Base-by-base conservation (phyloP, 2,329 filamentous ascomycete species). In the Lithohypha guttulata region DNA sequence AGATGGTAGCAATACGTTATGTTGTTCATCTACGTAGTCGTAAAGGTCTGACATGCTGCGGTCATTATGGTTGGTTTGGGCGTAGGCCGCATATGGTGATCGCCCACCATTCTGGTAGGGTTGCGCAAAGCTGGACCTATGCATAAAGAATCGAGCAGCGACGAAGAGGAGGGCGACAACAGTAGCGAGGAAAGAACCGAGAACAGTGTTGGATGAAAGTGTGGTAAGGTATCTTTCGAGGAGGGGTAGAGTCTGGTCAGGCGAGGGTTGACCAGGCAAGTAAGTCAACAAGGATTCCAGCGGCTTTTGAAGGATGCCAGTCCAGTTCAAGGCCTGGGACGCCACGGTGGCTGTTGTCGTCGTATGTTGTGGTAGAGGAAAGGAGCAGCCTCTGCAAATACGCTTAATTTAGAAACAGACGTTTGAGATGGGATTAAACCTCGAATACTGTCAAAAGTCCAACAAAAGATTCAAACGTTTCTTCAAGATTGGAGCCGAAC, bases 151-250 rank as follows among this genome's bases (percentile, higher is more conserved):
- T 32, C 48, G 46, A 32, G 6, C 44, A 27, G 43, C 23, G 21
- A 53, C 34, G 26, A 48, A 53, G 21, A 51, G 33, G 34, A 53
- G 28, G 15, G 49, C 49, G 30, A 53, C 42, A 19, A 52, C 37
- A 34, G 48, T 35, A 17, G 43, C 49, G 30, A 45, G 43, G n/a
- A n/a, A n/a, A n/a, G n/a, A n/a, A n/a, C n/a, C n/a, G 26, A 51
- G 26, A 14, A 48, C 52, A n/a, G 48, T 52, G 42, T 47, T 49
- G 36, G 49, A 48, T n/a, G n/a, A n/a, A n/a, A n/a, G n/a, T n/a
- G 45, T 45, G 36, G 48, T 40, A 2, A 47, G 44, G 28, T 45
- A 45, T 15, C 43, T 31, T 14, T 42, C 46, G 14, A 51, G 42
- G 9, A 39, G 27, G 27, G 35, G 35, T 15, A 30, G 11, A 18